Percentiles rank a stretch among this genome's conserved stretches.
Conservation (phyloP, 108 stramenopile species). For the Skeletonema marinoi region DNA sequence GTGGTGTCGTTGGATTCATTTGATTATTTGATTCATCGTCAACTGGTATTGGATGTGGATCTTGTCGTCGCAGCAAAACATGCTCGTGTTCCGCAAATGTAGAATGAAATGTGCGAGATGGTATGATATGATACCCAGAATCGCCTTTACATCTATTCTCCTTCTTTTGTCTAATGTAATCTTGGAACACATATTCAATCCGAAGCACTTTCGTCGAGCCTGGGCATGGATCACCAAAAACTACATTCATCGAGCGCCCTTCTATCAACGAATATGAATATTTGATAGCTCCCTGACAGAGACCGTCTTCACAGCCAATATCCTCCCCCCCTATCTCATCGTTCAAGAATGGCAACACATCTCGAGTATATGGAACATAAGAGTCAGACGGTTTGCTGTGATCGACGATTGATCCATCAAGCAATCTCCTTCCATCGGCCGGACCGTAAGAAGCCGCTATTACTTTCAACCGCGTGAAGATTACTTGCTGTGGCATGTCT, state of each 20-base stretch:
- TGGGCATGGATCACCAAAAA: constrained; percentile 80
- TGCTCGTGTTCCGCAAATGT: constrained; percentile 69
- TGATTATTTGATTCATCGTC: constrained; percentile 8
- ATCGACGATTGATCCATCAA: constrained; percentile 38
- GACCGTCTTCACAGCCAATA: background rate
- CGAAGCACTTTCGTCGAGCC: constrained; percentile 61
- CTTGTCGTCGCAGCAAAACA: constrained; percentile 50
- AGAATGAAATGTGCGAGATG: constrained; percentile 49
- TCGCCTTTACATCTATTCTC: background rate
- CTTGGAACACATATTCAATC: constrained; percentile 45
- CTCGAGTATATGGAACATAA: constrained; percentile 51
- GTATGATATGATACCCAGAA: constrained; percentile 3
- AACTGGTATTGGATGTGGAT: background rate
- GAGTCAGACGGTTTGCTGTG: constrained; percentile 9
- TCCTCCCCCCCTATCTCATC: background rate
- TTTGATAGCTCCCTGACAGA: background rate
- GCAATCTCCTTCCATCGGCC: constrained; percentile 41
- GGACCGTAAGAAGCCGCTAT: constrained; percentile 62
- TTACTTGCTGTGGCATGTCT: background rate
- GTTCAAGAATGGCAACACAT: constrained; percentile 51
- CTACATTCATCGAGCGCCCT: constrained; percentile 57
- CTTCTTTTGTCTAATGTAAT: constrained; percentile 11
- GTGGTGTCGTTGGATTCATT: background rate
- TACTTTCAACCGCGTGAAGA: constrained; percentile 32
- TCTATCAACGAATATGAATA: constrained; percentile 35